Conservation (phyloP, 495 filamentous ascomycete genomes). For the Thozetella sp. region DNA sequence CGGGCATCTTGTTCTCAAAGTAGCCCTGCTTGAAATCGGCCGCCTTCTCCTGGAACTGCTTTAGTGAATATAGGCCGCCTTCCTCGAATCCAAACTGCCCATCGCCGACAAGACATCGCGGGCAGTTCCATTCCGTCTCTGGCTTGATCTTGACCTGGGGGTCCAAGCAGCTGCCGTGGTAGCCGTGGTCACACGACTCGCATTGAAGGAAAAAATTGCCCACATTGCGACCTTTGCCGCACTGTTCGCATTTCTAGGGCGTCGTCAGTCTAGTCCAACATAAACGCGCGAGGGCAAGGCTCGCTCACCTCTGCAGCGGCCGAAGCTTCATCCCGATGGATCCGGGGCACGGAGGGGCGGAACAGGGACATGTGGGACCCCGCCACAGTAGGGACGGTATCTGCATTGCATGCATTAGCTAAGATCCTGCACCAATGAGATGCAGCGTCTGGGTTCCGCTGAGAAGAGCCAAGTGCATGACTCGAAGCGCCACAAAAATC, state of each 20-base stretch:
- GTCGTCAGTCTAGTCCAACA: slow-evolving; percentile 19
- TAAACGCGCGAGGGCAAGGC: neutral
- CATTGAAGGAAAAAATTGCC: slow-evolving; percentile 70
- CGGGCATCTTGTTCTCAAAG: slow-evolving; percentile 88
- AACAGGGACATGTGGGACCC: slow-evolving; percentile 97
- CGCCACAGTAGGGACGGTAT: slow-evolving; percentile 85
- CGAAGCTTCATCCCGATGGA: slow-evolving; percentile 65
- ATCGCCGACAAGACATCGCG: slow-evolving; percentile 92
- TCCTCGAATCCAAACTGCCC: slow-evolving; percentile 98
- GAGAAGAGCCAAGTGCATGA: slow-evolving; percentile 8
- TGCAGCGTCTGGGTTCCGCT: neutral
- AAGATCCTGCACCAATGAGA: slow-evolving; percentile 20
- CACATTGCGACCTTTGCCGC: slow-evolving; percentile 75
- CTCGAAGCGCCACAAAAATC: neutral
- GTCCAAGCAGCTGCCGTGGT: slow-evolving; percentile 88
- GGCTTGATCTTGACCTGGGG: slow-evolving; percentile 78
- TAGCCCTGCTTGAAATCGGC: slow-evolving; percentile 92
- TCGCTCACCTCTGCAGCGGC: slow-evolving; percentile 74
- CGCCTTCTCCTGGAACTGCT: slow-evolving; percentile 96
- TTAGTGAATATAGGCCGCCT: slow-evolving; percentile 92
- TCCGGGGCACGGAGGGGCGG: slow-evolving; percentile 74
- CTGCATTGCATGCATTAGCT: slow-evolving; percentile 52
- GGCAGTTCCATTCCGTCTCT: slow-evolving; percentile 95
- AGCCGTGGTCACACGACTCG: slow-evolving; percentile 89
- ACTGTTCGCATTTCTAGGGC: slow-evolving; percentile 79